A percentile compares a stretch with the other conserved stretches of the same genome.
Evolutionary conservation across 73 alveolate species (phyloP).

Genomic region (Paramecium sonneborni): DNA sequence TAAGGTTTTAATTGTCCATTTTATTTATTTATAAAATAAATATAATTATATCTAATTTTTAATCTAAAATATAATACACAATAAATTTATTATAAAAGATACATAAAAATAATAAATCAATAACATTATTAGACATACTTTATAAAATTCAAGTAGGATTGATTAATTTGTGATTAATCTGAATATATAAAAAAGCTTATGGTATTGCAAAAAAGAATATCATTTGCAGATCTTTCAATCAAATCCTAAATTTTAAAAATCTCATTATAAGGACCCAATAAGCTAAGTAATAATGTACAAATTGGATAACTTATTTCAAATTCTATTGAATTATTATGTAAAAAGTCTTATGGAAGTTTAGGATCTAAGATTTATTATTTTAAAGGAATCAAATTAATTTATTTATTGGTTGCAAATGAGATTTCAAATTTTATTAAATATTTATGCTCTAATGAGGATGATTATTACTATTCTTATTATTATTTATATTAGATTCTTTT

Average conservation of each 20-base stretch:
- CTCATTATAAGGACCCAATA: neutral
- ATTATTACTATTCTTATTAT: neutral
- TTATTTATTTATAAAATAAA: neutral
- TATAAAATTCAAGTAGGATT: neutral
- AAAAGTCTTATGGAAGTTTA: neutral
- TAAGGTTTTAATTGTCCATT: neutral
- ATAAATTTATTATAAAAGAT: neutral
- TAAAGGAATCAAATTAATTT: neutral
- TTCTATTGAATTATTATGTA: neutral
- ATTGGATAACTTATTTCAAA: neutral
- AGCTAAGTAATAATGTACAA: neutral
- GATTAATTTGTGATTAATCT: neutral
- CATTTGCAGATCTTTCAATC: neutral
- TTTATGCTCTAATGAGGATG: neutral
- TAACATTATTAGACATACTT: neutral
- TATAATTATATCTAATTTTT: neutral
- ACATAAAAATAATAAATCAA: neutral
- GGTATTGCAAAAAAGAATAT: neutral
- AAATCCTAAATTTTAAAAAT: neutral
- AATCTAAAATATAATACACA: neutral
- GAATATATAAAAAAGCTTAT: neutral
- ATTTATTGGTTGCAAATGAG: neutral
- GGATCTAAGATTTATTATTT: neutral
- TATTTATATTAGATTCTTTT: neutral
- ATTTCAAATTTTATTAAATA: neutral